Evolutionary conservation across 1,284 basidiomycete species (phyloP), one percentile per base, ranked within the genome.

Genomic region (Cryptococcus sp.): DNA sequence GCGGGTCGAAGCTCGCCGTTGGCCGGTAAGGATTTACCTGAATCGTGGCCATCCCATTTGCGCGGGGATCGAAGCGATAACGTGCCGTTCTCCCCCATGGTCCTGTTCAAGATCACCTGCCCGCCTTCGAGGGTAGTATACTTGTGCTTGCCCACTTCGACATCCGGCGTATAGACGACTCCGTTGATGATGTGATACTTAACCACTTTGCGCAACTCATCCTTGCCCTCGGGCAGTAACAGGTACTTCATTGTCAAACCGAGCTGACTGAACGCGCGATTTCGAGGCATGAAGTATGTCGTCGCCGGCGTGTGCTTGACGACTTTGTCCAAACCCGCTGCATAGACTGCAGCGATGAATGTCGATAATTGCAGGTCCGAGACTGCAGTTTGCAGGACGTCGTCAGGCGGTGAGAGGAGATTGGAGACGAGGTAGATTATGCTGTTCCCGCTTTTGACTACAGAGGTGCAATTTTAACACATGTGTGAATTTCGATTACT

Each of bases 171-270:
- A 72, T 98, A 99, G 64, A 90, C 83, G 31, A 98, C 84, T 27
- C 84, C 84, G 60, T 87, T 82, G 40, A 99, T 80, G 1, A 88
- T 84, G 72, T 98, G 95, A 70, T 96, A 95, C 35, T 87, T 81
- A 51, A 99, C 83, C 25, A 97, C 86, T 38, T 85, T 85, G 66
- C 89, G 85, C 47, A 98, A 79, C 72, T 97, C 92, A 53, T 84
- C 77, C 72, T 88, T 90, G 6, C 89, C 83, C 0, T 87, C 84
- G 0, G 81, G 76, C 0, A 82, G 69, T 13, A 97, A 84, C 15
- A 98, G 84, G 75, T 97, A 93, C 31, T 86, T 85, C 81, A 90
- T 93, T 58, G 92, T 88, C 41, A 99, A 84, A 6, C 96, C 96
- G 3, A 98, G 83, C 1, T 87, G 84, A 62, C 86, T 85, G 80